These are phyloP conservation scores for Trypanosoma rangeli DNA, from an alignment of 208 protist genomes.

Conservation along the genomic window DNA sequence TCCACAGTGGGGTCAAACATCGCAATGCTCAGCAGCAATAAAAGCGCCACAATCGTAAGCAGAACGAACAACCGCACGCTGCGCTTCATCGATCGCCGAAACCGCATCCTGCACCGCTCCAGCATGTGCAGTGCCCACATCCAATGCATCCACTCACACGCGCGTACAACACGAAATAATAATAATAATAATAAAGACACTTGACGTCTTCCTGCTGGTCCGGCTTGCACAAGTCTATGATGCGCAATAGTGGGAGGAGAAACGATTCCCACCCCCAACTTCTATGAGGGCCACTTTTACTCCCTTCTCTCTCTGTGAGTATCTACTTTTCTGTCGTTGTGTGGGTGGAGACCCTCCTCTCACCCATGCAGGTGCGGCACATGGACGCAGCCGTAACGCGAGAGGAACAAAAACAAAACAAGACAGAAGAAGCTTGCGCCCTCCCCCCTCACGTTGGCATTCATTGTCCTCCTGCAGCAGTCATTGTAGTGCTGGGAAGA, in stretches of 20 bases:
- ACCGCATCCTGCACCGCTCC: not conserved
- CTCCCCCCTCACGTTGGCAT: too few species aligned
- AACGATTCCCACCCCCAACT: not conserved
- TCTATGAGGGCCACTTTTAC: too few species aligned
- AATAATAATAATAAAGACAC: constrained; percentile 13
- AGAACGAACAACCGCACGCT: not conserved
- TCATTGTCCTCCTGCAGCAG: too few species aligned
- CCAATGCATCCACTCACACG: not conserved
- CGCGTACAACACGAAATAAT: not conserved
- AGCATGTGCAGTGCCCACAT: not conserved
- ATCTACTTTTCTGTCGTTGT: too few species aligned
- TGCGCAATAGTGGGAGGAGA: not conserved
- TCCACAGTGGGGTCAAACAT: not conserved
- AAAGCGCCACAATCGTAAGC: not conserved
- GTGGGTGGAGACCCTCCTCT: too few species aligned
- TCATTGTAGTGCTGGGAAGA: too few species aligned
- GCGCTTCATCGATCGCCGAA: not conserved
- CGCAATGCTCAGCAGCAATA: not conserved
- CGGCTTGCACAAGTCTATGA: not conserved
- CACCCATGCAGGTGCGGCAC: too few species aligned
- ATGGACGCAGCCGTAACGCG: too few species aligned
- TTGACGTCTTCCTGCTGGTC: too few species aligned
- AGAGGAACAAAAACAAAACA: too few species aligned
- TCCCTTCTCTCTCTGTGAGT: too few species aligned
- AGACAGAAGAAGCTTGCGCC: too few species aligned